These are phyloP conservation scores for Cystofilobasidium ferigula DNA, from an alignment of 768 basidiomycete genomes.

Conservation along the genomic window DNA sequence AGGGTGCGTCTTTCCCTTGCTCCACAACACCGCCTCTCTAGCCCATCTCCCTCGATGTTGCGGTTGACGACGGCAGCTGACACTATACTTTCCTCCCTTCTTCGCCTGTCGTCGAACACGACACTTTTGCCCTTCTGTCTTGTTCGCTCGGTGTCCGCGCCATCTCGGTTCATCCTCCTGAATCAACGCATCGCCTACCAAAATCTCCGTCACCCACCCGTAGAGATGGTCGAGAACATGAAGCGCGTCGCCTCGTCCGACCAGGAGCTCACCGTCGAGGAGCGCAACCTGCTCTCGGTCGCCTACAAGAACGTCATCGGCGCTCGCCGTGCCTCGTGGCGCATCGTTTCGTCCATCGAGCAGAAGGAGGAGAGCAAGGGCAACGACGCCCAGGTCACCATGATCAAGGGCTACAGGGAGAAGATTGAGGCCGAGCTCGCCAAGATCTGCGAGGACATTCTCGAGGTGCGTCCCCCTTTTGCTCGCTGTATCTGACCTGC, in stretches of 20 bases:
- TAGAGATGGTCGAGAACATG: conserved; percentile 99
- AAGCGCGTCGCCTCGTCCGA: conserved; percentile 95
- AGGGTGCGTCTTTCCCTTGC: conserved; percentile 48
- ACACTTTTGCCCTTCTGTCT: neutral
- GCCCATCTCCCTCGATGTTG: neutral
- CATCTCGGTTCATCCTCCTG: neutral
- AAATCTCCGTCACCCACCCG: neutral
- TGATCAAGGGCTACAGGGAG: conserved; percentile 97
- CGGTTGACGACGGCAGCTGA: neutral
- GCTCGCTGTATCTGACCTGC: neutral
- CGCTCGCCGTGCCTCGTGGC: conserved; percentile 93
- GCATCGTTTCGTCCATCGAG: conserved; percentile 96
- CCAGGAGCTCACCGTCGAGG: conserved; percentile 96
- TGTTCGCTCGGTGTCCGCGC: neutral
- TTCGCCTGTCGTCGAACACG: neutral
- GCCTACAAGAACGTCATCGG: conserved; percentile 98
- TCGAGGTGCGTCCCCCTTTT: conserved; percentile 50
- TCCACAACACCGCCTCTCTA: neutral
- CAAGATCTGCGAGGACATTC: conserved; percentile 97
- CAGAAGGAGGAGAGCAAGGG: conserved; percentile 99
- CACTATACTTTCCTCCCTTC: neutral
- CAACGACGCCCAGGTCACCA: conserved; percentile 85
- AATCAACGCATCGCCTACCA: too few species aligned
- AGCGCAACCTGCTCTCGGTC: conserved; percentile 93
- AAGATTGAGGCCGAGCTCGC: conserved; percentile 95